Base-by-base conservation (phyloP, 129 eudicot genomes). In the Lonicera japonica region DNA sequence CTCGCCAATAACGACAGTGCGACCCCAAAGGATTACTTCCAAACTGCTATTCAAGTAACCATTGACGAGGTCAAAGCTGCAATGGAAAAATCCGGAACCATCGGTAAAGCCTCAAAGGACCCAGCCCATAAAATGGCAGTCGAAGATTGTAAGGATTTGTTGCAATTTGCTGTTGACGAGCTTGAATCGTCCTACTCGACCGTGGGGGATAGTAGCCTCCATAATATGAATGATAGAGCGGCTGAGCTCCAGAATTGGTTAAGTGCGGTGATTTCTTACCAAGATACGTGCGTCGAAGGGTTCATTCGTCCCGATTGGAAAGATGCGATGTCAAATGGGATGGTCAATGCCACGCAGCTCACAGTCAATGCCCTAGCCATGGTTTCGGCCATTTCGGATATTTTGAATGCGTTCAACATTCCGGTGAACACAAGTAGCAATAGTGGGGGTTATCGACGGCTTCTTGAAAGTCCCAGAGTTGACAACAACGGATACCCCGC, bases 171-270 rank as follows among this genome's bases (percentile, higher is more conserved):
- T 12, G 15, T 70, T 0, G 69, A 58, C n/a, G 80, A 75, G 70
- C 73, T 79, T 4, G 72, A 70, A 22, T 72, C 74, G 18, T 64
- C 75, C 34, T 53, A 69, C 38, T 67, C 80, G 14, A 36, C 34
- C 17, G 77, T 70, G 10, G 68, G 67, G 3, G 71, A 63, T 4
- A 39, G 29, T 19, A 48, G 20, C 21, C 3, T 74, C 46, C 63
- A 74, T 29, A 56, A 55, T 12, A 7, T 69, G 19, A 0, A 46
- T 18, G 66, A 79, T 40, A 50, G 66, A 50, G 72, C 51, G 24
- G 62, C 58, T 0, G 79, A 80, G 58, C 69, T 80, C 15, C 48
- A 50, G 59, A 80, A 64, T 43, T 76, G 86, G 86, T n/a, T 80
- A 3, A 76, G 82, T 17, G 82, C 86, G 16, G 66, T 65, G n/a